phyloP scores from a whole-genome alignment of 352 stramenopile genomes.

The Hyaloperonospora brassicae region DNA sequence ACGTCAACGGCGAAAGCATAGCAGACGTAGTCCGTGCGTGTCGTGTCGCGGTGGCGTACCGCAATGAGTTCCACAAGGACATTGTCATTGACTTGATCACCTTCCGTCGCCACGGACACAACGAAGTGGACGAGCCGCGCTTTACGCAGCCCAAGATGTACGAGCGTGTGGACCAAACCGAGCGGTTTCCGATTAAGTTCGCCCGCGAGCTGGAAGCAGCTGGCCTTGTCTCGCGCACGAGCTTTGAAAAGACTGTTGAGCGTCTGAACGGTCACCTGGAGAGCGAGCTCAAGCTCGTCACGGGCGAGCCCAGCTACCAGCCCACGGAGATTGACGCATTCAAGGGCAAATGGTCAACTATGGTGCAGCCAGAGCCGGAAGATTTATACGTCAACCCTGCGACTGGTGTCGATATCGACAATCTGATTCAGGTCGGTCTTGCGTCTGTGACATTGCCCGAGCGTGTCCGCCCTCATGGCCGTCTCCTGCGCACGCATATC shows the following conservation, averaged over 20 bases:
- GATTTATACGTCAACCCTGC: conserved; percentile 32
- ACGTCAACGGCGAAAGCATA: conserved; percentile 85
- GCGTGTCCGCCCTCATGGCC: conserved; percentile 52
- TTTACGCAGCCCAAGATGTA: conserved; percentile 89
- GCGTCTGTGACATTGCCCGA: conserved; percentile 56
- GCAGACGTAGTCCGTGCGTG: conserved; percentile 65
- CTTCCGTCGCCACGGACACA: conserved; percentile 85
- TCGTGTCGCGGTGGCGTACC: conserved; percentile 70
- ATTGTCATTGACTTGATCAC: conserved; percentile 81
- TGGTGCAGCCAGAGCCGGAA: conserved; percentile 36
- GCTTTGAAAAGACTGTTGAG: conserved; percentile 51
- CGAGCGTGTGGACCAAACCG: conserved; percentile 50
- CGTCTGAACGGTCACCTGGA: conserved; percentile 59
- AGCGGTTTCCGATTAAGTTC: conserved; percentile 64
- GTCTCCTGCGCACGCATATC: conserved; percentile 73
- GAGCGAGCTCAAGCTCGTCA: conserved; percentile 46
- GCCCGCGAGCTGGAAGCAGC: conserved; percentile 49
- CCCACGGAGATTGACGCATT: conserved; percentile 71
- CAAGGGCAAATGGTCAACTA: conserved; percentile 57
- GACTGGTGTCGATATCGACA: conserved; percentile 51
- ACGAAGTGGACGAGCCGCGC: conserved; percentile 83
- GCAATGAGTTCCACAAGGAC: conserved; percentile 80
- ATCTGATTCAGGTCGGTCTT: conserved; percentile 50
- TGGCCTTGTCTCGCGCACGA: conserved; percentile 47
- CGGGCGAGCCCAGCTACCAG: conserved; percentile 47